Base-by-base conservation (phyloP, 352 stramenopile species). In the Phytophthora brassicae region DNA sequence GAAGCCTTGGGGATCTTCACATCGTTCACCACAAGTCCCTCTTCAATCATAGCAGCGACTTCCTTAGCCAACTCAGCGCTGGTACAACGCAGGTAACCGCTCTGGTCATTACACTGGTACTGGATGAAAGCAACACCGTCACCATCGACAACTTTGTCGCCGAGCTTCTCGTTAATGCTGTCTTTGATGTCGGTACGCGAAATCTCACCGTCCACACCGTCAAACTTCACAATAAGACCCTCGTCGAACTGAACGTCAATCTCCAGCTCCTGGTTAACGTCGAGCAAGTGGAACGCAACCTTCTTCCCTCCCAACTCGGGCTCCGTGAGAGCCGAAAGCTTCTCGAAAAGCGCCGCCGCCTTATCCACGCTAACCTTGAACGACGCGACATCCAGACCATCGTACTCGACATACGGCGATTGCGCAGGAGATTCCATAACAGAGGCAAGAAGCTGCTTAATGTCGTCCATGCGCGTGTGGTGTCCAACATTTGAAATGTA, bases 141-240 rank as follows among this genome's bases (percentile, higher is more conserved):
- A 22, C 82, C 81, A 9, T 89, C 78, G 1, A 41, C 56, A 28
- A 80, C 82, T 59, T 86, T 88, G 4, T 88, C 81, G 16, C 79
- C 82, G 35, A 94, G 81, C 67, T 90, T 84, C 39, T 91, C 80
- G 70, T 94, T 94, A 39, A 96, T 79, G 26, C 77, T 68, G 64
- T 93, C 61, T 74, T 97, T 95, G 64, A 97, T 94, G 42, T 91
- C 81, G 55, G 95, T 83, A 39, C 89, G 86, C 29, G 84, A 93
- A 35, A 95, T 68, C 44, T 94, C 78, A 14, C 72, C 81, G 12
- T 83, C 70, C n/a, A 97, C 79, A 19, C 76, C 88, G 16, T 87
- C 75, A 35, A 97, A 89, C 46, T 79, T 72, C 24, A 97, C 82
- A 59, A 96, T 92, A n/a, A 94, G 75, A 5, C 88, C 88, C 60